Evolutionary conservation across 2,329 filamentous ascomycete genomes (phyloP), one percentile per base, ranked within the genome.

Genomic region (Pseudogymnoascus sp.): DNA sequence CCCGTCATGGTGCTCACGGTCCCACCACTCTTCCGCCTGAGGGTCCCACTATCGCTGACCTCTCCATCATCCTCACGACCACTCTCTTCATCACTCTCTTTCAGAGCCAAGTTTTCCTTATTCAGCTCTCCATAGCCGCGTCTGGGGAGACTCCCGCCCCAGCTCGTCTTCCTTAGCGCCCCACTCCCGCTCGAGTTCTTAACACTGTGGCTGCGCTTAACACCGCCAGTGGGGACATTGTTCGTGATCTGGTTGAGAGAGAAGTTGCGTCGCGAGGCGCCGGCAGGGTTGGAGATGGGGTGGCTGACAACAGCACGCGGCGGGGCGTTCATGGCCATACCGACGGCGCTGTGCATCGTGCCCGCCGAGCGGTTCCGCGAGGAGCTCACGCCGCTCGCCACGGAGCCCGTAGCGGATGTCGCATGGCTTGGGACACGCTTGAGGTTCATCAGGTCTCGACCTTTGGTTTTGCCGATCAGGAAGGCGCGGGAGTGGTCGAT

Each of bases 401-500:
- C 66, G 74, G 27, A 77, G 69, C 62, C 64, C 68, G 73, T 77
- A n/a, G 69, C 70, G 15, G 73, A 77, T 61, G 72, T 75, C 15
- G 74, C 74, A 60, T 77, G 75, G 64, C 76, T 80, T 35, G 78
- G 76, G 35, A 80, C 77, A 15, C 81, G 77, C 67, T 81, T 82
- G 62, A 81, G 74, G 65, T 75, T 80, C 78, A 82, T 79, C 48
- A 77, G 76, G 67, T 79, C 78, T 67, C 72, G 69, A 70, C 67
- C 71, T 72, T 70, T 70, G 61, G 83, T 77, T 77, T 90, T 88
- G 67, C 85, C 80, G 79, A 94, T 89, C 63, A 97, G 83, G n/a
- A 97, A 81, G 27, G 93, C 87, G 5, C 93, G 89, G 17, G 93
- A 97, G 73, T 97, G 93, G 69, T 97, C 92, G 77, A 99, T 95